Evolutionary conservation across 441 rosid species (phyloP), one percentile per base, ranked within the genome.

Genomic region (Gossypium trilobum): DNA sequence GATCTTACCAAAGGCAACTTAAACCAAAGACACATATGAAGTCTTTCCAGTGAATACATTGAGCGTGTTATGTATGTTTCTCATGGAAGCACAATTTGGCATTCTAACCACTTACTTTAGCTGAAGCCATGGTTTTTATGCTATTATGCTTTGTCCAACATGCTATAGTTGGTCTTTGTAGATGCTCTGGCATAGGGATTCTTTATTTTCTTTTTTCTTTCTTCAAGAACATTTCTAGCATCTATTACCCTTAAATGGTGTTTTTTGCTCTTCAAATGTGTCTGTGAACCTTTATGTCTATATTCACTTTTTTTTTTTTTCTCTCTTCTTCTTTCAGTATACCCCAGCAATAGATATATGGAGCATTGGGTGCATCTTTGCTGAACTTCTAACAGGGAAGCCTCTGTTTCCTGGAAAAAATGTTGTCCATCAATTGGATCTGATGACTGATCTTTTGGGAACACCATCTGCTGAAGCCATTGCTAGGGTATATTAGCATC

Each of bases 301-400:
- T 73, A 60, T 64, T 65, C 63, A 9, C 23, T 72, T 16, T 23
- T n/a, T 23, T 39, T 73, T 2, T 51, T 46, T 73, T 2, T 51
- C 74, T 2, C 20, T 79, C 73, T 31, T 73, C 52, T 78, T 0
- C 50, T 78, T 80, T 73, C 90, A 93, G 98, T 93, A 93, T 78
- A 93, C 98, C 60, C 95, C 97, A 31, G 98, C 98, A 11, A 93
- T 93, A 74, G 98, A 93, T 82, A 90, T 90, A 70, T 93, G 98
- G 98, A 93, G 98, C 82, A 90, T 93, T 22, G 98, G 98, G 50
- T 93, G 98, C 88, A 93, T 93, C 77, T 93, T 93, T 76, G 86
- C 98, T 7, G 98, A 93, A 81, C 96, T 93, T 71, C 76, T 93
- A 78, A 93, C 96, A 1, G 97, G 98, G 76, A 91, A 89, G 67